Evolutionary conservation across 192 early-diverging fungal genomes (phyloP).

Genomic region (Coemansia sp.): DNA sequence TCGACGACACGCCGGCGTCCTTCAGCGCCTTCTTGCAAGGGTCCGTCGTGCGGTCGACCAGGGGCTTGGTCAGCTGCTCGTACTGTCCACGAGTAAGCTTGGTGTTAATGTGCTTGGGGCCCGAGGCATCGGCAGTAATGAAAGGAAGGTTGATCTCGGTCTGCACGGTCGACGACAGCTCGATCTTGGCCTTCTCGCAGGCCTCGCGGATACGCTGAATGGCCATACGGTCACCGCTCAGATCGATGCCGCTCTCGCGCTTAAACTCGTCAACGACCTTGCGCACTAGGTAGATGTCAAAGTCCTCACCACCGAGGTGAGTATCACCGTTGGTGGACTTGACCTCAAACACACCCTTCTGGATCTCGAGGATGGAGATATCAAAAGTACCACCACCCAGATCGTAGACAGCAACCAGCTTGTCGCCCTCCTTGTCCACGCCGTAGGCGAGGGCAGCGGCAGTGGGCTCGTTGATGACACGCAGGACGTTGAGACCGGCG

Average conservation of each 20-base stretch:
- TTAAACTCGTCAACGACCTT: constrained; percentile 96
- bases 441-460: constrained; percentile 99
- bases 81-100: constrained; percentile 91
- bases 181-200: constrained; percentile 98
- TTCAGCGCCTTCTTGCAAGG: constrained; percentile 97
- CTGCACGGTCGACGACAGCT: constrained; percentile 91
- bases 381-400: constrained; percentile 98
- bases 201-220: constrained; percentile 98
- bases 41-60: constrained; percentile 86
- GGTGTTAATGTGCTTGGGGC: constrained; percentile 98
- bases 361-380: constrained; percentile 96
- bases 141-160: constrained; percentile 98
- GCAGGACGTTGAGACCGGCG: constrained; percentile 94
- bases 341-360: constrained; percentile 98
- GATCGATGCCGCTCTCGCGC: constrained; percentile 93
- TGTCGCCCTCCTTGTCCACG: constrained; percentile 95
- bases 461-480: constrained; percentile 99
- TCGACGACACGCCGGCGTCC: constrained; percentile 84
- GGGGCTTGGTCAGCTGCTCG: constrained; percentile 77
- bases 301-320: constrained; percentile 98
- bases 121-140: constrained; percentile 79
- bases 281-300: constrained; percentile 97
- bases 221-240: constrained; percentile 89
- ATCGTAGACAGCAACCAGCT: constrained; percentile 96
- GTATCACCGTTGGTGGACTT: constrained; percentile 99